Conservation (phyloP, 208 protist genomes). For the Wallacemonas sp. region DNA sequence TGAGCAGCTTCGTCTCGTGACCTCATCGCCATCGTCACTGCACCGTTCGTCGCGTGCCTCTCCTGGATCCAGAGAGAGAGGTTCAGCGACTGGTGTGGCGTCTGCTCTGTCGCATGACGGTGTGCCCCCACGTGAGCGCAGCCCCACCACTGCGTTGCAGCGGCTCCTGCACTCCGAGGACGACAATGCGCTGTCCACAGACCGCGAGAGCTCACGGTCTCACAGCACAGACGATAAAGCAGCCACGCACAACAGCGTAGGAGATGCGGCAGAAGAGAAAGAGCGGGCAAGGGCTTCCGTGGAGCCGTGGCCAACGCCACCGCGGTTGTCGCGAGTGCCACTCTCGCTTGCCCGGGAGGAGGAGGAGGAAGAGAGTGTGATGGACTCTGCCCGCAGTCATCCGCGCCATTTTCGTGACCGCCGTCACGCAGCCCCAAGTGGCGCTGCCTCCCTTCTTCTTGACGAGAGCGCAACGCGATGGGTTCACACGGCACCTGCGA, state of each 20-base stretch:
- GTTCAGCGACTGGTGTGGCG: too few relatives aligned
- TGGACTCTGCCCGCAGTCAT: too few relatives aligned
- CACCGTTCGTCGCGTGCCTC: neutral
- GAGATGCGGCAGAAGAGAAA: neutral
- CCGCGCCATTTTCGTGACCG: too few relatives aligned
- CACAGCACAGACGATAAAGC: neutral
- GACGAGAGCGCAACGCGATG: too few relatives aligned
- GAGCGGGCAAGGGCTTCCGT: neutral
- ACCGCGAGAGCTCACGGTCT: neutral
- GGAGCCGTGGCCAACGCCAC: neutral
- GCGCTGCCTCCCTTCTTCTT: too few relatives aligned
- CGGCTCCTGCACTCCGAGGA: neutral
- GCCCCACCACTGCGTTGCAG: neutral
- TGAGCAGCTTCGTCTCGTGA: neutral
- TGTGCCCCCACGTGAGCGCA: neutral
- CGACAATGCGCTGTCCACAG: neutral
- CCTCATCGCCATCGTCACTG: neutral
- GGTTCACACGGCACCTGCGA: too few relatives aligned
- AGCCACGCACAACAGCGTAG: neutral
- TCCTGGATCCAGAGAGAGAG: too few relatives aligned
- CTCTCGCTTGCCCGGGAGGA: constrained; percentile 4
- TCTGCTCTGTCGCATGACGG: neutral
- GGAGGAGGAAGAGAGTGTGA: too few relatives aligned
- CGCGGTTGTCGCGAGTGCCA: neutral
- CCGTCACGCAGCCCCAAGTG: too few relatives aligned